Evolutionary conservation across 2,329 filamentous ascomycete species (phyloP).

Genomic region (Alternaria solani): DNA sequence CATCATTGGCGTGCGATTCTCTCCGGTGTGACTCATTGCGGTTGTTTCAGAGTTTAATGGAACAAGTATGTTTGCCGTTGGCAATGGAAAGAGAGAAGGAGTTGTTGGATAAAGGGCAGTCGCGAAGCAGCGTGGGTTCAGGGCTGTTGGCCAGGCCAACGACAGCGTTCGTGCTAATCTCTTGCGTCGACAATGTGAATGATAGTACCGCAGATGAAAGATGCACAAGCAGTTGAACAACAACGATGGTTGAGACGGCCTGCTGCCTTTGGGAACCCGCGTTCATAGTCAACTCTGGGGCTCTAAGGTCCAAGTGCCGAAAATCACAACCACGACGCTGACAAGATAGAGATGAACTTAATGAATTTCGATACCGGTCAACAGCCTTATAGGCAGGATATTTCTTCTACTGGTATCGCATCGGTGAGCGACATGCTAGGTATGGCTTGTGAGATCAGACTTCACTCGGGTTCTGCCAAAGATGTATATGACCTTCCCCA

Average conservation of each 20-base stretch:
- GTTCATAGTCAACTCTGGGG: background rate
- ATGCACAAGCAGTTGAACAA: too few relatives aligned
- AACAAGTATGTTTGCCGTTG: background rate
- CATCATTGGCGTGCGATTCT: too few relatives aligned
- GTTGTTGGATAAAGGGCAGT: background rate
- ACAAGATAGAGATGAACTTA: background rate
- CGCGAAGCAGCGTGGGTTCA: background rate
- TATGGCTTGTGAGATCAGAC: background rate
- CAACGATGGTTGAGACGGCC: background rate
- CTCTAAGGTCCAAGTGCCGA: background rate
- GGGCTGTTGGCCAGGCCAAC: background rate
- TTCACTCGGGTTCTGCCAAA: background rate
- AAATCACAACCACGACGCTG: background rate
- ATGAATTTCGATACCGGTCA: background rate
- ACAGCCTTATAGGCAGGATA: background rate
- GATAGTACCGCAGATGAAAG: background rate
- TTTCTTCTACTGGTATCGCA: background rate
- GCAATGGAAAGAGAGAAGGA: background rate
- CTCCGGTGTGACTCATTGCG: too few relatives aligned
- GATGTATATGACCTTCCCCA: background rate
- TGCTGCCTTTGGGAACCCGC: background rate
- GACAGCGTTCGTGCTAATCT: background rate
- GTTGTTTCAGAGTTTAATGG: background rate
- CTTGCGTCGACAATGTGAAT: background rate
- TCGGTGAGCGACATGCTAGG: background rate